Evolutionary conservation across 2,329 filamentous ascomycete species (phyloP).

Genomic region (Epichloe festucae): DNA sequence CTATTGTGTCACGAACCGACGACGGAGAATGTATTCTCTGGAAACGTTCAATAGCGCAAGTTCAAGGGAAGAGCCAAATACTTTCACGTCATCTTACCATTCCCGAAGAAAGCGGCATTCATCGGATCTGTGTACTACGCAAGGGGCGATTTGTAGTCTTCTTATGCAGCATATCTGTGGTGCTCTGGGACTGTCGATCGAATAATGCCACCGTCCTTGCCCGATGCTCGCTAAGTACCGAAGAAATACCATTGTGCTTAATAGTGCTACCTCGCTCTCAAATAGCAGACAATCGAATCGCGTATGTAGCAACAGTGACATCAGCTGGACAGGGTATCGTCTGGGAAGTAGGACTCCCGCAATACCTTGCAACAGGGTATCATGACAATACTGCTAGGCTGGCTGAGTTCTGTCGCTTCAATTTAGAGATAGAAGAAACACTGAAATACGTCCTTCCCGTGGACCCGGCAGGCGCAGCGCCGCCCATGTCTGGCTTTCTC

Average conservation of each 20-base stretch:
- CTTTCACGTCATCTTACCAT: conserved; percentile 58
- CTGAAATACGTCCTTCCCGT: conserved; percentile 63
- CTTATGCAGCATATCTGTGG: conserved; percentile 55
- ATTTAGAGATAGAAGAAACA: conserved; percentile 46
- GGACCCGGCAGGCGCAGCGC: conserved; percentile 67
- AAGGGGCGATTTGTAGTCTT: conserved; percentile 74
- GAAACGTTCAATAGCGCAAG: conserved; percentile 39
- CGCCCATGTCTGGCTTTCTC: conserved; percentile 62
- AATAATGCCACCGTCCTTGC: conserved; percentile 43
- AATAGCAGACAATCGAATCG: conserved; percentile 39
- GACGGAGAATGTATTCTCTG: conserved; percentile 73
- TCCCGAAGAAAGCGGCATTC: conserved; percentile 56
- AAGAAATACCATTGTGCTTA: conserved; percentile 66
- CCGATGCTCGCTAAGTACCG: conserved; percentile 36
- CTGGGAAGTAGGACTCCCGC: conserved; percentile 61
- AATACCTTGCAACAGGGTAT: conserved; percentile 20
- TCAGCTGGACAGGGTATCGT: conserved; percentile 67
- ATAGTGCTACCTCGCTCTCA: conserved; percentile 56
- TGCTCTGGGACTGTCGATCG: conserved; percentile 66
- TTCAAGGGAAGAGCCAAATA: conserved; percentile 27
- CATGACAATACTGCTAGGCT: conserved; percentile 25
- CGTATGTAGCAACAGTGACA: conserved; percentile 71
- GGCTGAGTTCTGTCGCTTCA: conserved; percentile 57
- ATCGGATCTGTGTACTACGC: conserved; percentile 65
- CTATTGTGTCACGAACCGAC: conserved; percentile 68